Percentiles rank a stretch among this genome's conserved stretches.
These are phyloP conservation scores for Paramecium primaurelia DNA, from an alignment of 73 alveolate genomes.

Conservation along the genomic window DNA sequence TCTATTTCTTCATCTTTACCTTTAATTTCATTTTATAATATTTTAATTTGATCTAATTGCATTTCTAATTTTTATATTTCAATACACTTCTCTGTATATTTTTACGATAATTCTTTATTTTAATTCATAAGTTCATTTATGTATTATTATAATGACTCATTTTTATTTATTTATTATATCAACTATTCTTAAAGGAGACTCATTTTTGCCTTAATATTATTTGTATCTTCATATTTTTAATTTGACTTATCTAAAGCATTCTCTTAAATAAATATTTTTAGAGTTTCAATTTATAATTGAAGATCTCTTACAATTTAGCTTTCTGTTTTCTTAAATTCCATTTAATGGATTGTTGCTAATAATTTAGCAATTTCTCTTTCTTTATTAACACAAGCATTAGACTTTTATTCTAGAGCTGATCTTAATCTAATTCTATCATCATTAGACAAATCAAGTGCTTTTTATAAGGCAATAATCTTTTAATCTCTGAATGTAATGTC, in stretches of 20 bases:
- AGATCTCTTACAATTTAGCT: neutral
- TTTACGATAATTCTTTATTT: neutral
- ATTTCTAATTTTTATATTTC: neutral
- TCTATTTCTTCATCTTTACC: slow-evolving; percentile 18
- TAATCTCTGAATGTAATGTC: neutral
- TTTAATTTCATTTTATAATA: neutral
- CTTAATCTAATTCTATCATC: slow-evolving; percentile 29
- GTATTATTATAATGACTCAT: neutral
- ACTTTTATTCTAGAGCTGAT: slow-evolving; percentile 3
- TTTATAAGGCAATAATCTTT: neutral
- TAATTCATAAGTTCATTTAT: neutral
- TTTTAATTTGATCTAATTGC: neutral
- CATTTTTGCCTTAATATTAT: neutral
- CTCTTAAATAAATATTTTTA: neutral
- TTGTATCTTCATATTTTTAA: neutral
- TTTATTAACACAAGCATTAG: neutral
- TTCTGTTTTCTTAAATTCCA: slow-evolving; percentile 2
- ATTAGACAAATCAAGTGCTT: slow-evolving; percentile 6
- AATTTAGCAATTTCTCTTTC: slow-evolving; percentile 50
- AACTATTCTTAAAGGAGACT: neutral
- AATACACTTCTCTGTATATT: slow-evolving; percentile 1
- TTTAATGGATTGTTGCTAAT: slow-evolving; percentile 33
- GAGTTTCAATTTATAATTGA: neutral
- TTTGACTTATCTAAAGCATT: neutral
- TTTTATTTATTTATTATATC: neutral